Percentiles rank a stretch among this genome's conserved stretches.
Evolutionary conservation across 345 rosid genomes (phyloP).

Genomic region (Salix purpurea): DNA sequence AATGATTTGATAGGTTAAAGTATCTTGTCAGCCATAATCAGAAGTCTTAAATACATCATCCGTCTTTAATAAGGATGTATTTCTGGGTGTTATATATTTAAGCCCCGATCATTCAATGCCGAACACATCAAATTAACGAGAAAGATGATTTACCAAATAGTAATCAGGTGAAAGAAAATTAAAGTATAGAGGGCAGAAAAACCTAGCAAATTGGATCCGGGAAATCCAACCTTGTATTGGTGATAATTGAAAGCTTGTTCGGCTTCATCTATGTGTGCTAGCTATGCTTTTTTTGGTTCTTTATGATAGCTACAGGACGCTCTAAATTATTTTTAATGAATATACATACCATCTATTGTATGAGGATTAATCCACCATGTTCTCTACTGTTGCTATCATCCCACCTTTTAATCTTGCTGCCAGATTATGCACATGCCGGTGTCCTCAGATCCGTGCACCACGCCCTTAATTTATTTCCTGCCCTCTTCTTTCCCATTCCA

Average conservation of each 20-base stretch:
- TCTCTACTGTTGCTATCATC: slow-evolving; percentile 11
- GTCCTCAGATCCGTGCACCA: slow-evolving; percentile 40
- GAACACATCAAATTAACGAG: neutral
- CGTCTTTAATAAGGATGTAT: too few relatives aligned
- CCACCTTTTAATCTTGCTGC: slow-evolving; percentile 19
- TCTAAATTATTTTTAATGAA: neutral
- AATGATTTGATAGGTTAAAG: too few relatives aligned
- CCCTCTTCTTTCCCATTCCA: slow-evolving; percentile 23
- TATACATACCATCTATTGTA: neutral
- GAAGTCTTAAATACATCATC: too few relatives aligned
- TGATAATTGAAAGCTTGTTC: neutral
- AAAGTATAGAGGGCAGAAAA: too few relatives aligned
- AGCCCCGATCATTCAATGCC: neutral
- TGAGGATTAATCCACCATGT: slow-evolving; percentile 14
- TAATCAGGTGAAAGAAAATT: neutral
- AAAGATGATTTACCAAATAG: neutral
- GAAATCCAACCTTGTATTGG: neutral
- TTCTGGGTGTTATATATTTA: too few relatives aligned
- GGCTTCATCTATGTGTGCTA: neutral
- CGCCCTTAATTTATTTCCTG: slow-evolving; percentile 25
- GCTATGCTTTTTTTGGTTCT: neutral
- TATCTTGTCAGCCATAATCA: too few relatives aligned
- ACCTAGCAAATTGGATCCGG: neutral
- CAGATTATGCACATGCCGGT: slow-evolving; percentile 42
- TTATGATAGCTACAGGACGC: neutral